Percentiles rank a stretch among this genome's conserved stretches.
Conservation (phyloP, 768 basidiomycete genomes). For the Boletus sp. region DNA sequence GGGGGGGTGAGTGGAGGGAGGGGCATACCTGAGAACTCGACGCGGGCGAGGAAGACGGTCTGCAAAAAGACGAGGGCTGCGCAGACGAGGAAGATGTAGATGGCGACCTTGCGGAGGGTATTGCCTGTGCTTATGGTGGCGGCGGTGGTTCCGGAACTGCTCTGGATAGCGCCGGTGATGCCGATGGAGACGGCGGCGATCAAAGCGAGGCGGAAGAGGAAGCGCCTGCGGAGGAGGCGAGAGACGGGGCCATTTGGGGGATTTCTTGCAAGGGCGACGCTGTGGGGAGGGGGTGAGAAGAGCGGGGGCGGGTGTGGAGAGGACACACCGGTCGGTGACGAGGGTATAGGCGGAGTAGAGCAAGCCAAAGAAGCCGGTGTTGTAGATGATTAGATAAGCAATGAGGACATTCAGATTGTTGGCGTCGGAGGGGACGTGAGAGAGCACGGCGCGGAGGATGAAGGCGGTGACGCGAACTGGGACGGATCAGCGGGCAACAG, state of each 20-base stretch:
- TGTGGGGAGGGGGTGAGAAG: neutral
- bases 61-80: conserved; percentile 18
- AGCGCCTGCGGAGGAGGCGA: conserved; percentile 13
- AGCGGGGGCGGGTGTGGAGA: too few species aligned
- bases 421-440: conserved; percentile 17
- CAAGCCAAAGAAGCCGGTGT: conserved; percentile 32
- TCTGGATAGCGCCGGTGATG: conserved; percentile 27
- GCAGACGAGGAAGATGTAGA: conserved; percentile 32
- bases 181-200: conserved; percentile 27
- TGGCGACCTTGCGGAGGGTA: conserved; percentile 24
- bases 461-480: conserved; percentile 19
- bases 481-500: neutral
- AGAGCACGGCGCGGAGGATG: conserved; percentile 15
- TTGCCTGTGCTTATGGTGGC: conserved; percentile 16
- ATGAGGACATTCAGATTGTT: conserved; percentile 22
- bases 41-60: conserved; percentile 19
- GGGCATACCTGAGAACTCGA: conserved; percentile 12
- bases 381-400: conserved; percentile 33
- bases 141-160: neutral
- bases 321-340: conserved; percentile 28
- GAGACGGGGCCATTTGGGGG: conserved; percentile 17
- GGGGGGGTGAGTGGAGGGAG: accelerated
- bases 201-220: conserved; percentile 25
- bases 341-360: conserved; percentile 31
- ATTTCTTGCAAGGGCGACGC: conserved; percentile 10